Evolutionary conservation across 2,329 filamentous ascomycete genomes (phyloP).

Genomic region (Zymoseptoria ardabiliae): DNA sequence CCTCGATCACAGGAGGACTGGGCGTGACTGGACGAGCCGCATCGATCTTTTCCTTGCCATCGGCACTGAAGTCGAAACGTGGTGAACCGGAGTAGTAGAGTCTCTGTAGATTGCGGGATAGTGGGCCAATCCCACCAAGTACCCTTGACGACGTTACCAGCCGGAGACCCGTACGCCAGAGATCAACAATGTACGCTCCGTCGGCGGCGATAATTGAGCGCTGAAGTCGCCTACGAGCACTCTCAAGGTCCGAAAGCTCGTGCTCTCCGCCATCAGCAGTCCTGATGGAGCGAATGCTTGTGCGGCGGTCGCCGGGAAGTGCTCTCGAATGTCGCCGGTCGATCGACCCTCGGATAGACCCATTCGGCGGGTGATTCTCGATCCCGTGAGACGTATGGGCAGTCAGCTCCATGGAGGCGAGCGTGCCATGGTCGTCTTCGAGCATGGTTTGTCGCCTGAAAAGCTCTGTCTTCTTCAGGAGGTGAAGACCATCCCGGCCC

Average conservation of each 20-base stretch:
- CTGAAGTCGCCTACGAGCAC: slow-evolving; percentile 35
- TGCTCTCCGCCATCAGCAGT: slow-evolving; percentile 22
- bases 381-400: neutral
- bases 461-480: slow-evolving; percentile 30
- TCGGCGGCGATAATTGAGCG: slow-evolving; percentile 31
- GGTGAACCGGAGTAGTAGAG: slow-evolving; percentile 10
- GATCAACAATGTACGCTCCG: slow-evolving; percentile 27
- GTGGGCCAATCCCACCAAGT: slow-evolving; percentile 21
- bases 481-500: slow-evolving; percentile 26
- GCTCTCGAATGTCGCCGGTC: slow-evolving; percentile 14
- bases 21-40: slow-evolving; percentile 5
- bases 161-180: slow-evolving; percentile 33
- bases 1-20: neutral
- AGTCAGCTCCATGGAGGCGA: slow-evolving; percentile 1
- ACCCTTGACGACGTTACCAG: slow-evolving; percentile 27
- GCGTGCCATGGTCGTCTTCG: slow-evolving; percentile 10
- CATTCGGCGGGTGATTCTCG: neutral
- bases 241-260: slow-evolving; percentile 28
- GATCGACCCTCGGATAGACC: neutral
- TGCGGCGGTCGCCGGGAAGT: slow-evolving; percentile 13
- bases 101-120: slow-evolving; percentile 4
- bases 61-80: slow-evolving; percentile 7
- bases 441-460: slow-evolving; percentile 19
- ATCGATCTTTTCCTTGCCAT: slow-evolving; percentile 2
- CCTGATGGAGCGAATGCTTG: slow-evolving; percentile 22